phyloP scores from a whole-genome alignment of 2,329 filamentous ascomycete species.

The Blastomyces emzantsi region DNA sequence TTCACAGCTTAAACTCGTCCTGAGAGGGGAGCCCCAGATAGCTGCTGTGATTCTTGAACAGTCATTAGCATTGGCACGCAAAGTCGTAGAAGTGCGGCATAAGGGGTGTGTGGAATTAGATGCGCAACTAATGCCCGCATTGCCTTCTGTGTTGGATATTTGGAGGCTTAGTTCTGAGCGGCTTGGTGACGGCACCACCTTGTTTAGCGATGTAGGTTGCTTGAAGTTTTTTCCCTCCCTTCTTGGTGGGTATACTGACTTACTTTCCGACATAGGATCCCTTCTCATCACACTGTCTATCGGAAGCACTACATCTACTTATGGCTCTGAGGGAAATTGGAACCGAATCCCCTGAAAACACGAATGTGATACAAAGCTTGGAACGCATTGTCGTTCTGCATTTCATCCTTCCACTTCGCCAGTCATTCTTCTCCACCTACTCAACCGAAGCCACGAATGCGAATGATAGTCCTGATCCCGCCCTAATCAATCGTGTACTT shows the following conservation, averaged over 20 bases:
- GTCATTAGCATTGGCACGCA: conserved; percentile 25
- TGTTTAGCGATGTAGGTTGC: conserved; percentile 28
- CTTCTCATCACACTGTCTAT: conserved; percentile 27
- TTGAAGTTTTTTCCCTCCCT: not conserved
- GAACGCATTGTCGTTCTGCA: conserved; percentile 34
- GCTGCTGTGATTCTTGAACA: conserved; percentile 30
- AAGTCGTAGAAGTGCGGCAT: not conserved
- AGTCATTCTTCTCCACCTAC: conserved; percentile 29
- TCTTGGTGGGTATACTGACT: conserved; percentile 2
- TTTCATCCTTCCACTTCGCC: conserved; percentile 34
- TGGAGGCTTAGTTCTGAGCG: conserved; percentile 32
- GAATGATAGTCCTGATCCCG: conserved; percentile 28
- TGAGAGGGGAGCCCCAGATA: conserved; percentile 30
- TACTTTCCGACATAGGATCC: conserved; percentile 5
- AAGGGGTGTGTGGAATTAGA: not conserved
- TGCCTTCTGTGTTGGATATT: conserved; percentile 28
- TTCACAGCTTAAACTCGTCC: conserved; percentile 32
- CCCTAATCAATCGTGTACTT: conserved; percentile 28
- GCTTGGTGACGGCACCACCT: conserved; percentile 26
- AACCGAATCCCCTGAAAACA: not conserved
- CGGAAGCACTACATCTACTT: conserved; percentile 10
- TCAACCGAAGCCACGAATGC: conserved; percentile 22
- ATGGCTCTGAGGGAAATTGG: not conserved
- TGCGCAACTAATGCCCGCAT: conserved; percentile 28
- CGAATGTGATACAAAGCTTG: conserved; percentile 17